phyloP scores from a whole-genome alignment of 805 yeast species.

The Ogataea angusta region DNA sequence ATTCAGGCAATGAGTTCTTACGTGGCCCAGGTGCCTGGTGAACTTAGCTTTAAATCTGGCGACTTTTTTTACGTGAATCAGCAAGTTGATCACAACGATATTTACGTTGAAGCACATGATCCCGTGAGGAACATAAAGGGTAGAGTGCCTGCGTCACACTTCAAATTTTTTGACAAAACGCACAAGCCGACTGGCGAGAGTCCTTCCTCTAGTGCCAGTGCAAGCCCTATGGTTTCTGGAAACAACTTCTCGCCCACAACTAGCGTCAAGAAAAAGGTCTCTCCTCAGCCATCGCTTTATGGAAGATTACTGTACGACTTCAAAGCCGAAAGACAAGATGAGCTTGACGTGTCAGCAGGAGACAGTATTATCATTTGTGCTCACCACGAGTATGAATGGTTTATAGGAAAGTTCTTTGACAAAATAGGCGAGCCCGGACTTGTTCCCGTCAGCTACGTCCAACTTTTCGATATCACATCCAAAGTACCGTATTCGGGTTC shows the following conservation, averaged over 20 bases:
- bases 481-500: constrained; percentile 52
- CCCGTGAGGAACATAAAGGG: constrained; percentile 78
- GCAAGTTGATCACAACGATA: constrained; percentile 41
- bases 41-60: constrained; percentile 72
- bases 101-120: constrained; percentile 85
- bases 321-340: constrained; percentile 79
- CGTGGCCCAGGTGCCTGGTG: constrained; percentile 75
- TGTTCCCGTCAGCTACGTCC: constrained; percentile 88
- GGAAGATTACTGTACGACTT: constrained; percentile 87
- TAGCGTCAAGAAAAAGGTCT: constrained; percentile 24
- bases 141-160: constrained; percentile 81
- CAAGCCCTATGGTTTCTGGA: constrained; percentile 15
- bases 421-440: constrained; percentile 96
- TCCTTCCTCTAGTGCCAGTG: constrained; percentile 18
- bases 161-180: constrained; percentile 71
- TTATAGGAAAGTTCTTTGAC: constrained; percentile 93
- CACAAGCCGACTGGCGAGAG: constrained; percentile 35
- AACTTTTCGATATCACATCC: constrained; percentile 75
- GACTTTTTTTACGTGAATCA: constrained; percentile 84
- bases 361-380: constrained; percentile 93
- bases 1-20: constrained; percentile 80
- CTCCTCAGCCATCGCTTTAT: constrained; percentile 46
- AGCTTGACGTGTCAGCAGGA: constrained; percentile 77
- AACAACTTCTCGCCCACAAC: constrained; percentile 29
- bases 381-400: constrained; percentile 96